Percentiles rank a stretch among this genome's conserved stretches.
phyloP scores from a whole-genome alignment of 805 yeast species.

The Groenewaldozyma salmanticensis region DNA sequence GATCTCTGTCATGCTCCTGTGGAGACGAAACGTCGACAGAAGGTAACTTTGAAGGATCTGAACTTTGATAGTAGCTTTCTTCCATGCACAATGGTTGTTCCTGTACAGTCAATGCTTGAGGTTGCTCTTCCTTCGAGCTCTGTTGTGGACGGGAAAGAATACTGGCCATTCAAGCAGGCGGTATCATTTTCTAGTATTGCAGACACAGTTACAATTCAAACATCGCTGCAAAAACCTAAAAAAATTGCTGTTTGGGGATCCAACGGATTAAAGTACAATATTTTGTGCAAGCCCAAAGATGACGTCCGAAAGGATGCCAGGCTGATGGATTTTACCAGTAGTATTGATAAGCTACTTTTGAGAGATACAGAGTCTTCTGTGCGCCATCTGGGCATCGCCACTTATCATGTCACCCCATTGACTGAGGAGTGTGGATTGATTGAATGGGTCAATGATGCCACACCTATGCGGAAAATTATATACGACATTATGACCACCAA shows the following conservation, averaged over 20 bases:
- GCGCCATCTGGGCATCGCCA: slow-evolving; percentile 58
- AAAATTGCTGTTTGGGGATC: slow-evolving; percentile 67
- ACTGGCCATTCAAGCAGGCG: slow-evolving; percentile 36
- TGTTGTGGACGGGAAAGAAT: slow-evolving; percentile 32
- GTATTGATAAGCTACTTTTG: slow-evolving; percentile 64
- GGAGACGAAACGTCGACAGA: slow-evolving; percentile 7
- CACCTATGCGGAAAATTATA: slow-evolving; percentile 59
- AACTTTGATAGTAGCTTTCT: slow-evolving; percentile 33
- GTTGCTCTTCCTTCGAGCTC: slow-evolving; percentile 49
- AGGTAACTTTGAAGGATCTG: slow-evolving; percentile 15
- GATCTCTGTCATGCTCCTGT: slow-evolving; percentile 11
- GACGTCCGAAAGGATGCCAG: slow-evolving; percentile 94
- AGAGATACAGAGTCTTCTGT: slow-evolving; percentile 64
- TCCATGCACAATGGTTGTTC: slow-evolving; percentile 56
- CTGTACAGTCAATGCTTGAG: slow-evolving; percentile 61
- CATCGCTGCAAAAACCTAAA: slow-evolving; percentile 82
- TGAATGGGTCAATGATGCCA: slow-evolving; percentile 76
- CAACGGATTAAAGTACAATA: slow-evolving; percentile 61
- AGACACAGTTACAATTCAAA: slow-evolving; percentile 56
- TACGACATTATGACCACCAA: slow-evolving; percentile 34
- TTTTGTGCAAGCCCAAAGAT: slow-evolving; percentile 78
- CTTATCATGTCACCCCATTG: slow-evolving; percentile 83
- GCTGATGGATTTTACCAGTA: slow-evolving; percentile 81
- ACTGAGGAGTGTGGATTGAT: slow-evolving; percentile 83
- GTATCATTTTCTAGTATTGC: slow-evolving; percentile 32